phyloP scores from a whole-genome alignment of 345 rosid genomes.

The Sonneratia alba region DNA sequence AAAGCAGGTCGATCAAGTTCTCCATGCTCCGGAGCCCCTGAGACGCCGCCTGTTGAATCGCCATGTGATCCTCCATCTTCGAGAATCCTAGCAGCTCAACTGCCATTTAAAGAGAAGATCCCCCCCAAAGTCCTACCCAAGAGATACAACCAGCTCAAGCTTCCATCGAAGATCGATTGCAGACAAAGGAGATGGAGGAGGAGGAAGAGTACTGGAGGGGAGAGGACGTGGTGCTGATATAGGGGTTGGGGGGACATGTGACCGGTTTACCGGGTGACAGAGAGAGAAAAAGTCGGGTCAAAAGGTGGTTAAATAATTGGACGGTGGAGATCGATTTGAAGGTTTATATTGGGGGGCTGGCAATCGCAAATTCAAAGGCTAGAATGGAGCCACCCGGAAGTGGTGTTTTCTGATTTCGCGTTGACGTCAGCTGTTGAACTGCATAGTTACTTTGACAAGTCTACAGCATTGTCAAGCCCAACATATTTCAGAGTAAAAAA shows the following conservation, averaged over 20 bases:
- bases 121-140: background rate
- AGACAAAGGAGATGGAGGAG: background rate
- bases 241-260: slow-evolving; percentile 20
- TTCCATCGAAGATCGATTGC: slow-evolving; percentile 2
- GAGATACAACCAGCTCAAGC: slow-evolving; percentile 4
- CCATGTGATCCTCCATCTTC: slow-evolving; percentile 59
- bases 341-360: slow-evolving; percentile 12
- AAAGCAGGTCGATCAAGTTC: slow-evolving; percentile 55
- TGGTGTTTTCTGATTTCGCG: background rate
- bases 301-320: slow-evolving; percentile 22
- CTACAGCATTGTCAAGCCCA: no score
- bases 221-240: slow-evolving; percentile 21
- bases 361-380: background rate
- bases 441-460: no score
- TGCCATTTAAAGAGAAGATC: slow-evolving; percentile 28
- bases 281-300: slow-evolving; percentile 23
- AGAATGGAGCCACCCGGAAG: background rate
- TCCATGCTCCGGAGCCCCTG: slow-evolving; percentile 88
- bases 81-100: slow-evolving; percentile 56
- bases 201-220: background rate
- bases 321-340: slow-evolving; percentile 33
- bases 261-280: slow-evolving; percentile 40
- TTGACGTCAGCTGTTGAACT: no score
- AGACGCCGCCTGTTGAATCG: slow-evolving; percentile 75
- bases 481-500: no score